Evolutionary conservation across 106 monocot species (phyloP), one percentile per base, ranked within the genome.

Genomic region (Hemerocallis citrina): DNA sequence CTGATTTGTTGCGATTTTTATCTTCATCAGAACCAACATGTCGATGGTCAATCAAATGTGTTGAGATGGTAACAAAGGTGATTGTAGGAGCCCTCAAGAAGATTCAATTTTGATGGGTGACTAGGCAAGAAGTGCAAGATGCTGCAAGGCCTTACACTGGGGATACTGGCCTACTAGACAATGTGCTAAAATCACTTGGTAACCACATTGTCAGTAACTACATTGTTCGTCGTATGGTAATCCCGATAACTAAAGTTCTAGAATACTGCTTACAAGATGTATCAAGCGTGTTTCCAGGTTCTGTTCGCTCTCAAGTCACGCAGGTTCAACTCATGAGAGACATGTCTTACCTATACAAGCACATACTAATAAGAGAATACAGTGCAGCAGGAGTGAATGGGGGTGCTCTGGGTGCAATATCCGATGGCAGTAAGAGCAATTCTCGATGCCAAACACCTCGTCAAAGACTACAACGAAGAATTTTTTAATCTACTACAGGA

Each of bases 231-330:
- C 70, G 92, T 6, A 73, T 63, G 58, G 88, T 93, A 49, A 93
- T 88, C 57, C 92, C 92, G 13, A 79, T 85, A 6, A 93, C 88
- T 61, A 93, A 93, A 52, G 88, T 93, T 41, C 69, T 93, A 7
- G 88, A 93, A 39, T 93, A 93, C 71, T 79, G 88, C 62, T 62
- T 93, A 34, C 84, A 88, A 55, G 81, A 88, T 68, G 37, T 84
- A 19, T 73, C 84, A 27, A 60, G 29, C 31, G 46, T 64, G 19
- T 57, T 80, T 29, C 58, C 76, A 4, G 15, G 15, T 31, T 67
- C 30, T 0, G 41, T 81, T n/a, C 21, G 76, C 24, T n/a, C n/a
- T n/a, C 74, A 72, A 38, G 31, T 78, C 20, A 79, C 84, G 7
- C 55, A 68, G 45, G 50, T 24, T 23, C 92, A 84, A 42, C 49